phyloP scores from a whole-genome alignment of 1,284 basidiomycete genomes.

The Cutaneotrichosporon mucoides region DNA sequence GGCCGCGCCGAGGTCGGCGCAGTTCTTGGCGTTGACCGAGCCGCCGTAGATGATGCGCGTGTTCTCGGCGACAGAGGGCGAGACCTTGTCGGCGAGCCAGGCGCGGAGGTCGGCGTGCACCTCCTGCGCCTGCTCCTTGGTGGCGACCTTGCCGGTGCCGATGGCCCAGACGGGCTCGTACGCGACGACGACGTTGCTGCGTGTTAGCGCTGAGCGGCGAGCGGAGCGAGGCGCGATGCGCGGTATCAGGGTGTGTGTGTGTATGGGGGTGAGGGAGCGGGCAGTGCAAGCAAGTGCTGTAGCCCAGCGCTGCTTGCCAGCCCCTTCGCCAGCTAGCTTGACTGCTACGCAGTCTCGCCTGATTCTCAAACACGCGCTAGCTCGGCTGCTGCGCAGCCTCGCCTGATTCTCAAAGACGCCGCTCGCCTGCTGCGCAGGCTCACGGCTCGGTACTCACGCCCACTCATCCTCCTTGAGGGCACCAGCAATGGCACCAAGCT shows the following conservation, averaged over 20 bases:
- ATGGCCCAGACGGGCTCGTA: constrained; percentile 99
- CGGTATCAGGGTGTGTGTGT: too few relatives aligned
- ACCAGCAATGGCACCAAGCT: constrained; percentile 72
- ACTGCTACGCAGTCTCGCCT: too few relatives aligned
- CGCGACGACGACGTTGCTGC: constrained; percentile 84
- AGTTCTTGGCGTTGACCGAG: constrained; percentile 83
- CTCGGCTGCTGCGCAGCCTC: too few relatives aligned
- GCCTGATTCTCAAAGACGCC: background rate
- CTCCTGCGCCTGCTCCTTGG: constrained; percentile 75
- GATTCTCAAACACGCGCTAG: too few relatives aligned
- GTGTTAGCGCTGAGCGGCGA: constrained; percentile 1
- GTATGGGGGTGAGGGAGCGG: too few relatives aligned
- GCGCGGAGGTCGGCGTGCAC: constrained; percentile 79
- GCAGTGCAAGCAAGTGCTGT: too few relatives aligned
- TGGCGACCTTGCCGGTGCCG: constrained; percentile 94
- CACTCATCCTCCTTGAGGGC: constrained; percentile 67
- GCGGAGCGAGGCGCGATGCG: background rate
- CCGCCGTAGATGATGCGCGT: constrained; percentile 95
- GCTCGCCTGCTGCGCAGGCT: background rate
- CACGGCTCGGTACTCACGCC: constrained; percentile 57
- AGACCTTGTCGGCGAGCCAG: constrained; percentile 68
- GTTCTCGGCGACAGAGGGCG: constrained; percentile 64
- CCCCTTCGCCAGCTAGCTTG: background rate
- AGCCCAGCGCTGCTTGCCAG: background rate
- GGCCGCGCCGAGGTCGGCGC: constrained; percentile 70